Conservation (phyloP, 345 rosid species). For the Kernera saxatilis region DNA sequence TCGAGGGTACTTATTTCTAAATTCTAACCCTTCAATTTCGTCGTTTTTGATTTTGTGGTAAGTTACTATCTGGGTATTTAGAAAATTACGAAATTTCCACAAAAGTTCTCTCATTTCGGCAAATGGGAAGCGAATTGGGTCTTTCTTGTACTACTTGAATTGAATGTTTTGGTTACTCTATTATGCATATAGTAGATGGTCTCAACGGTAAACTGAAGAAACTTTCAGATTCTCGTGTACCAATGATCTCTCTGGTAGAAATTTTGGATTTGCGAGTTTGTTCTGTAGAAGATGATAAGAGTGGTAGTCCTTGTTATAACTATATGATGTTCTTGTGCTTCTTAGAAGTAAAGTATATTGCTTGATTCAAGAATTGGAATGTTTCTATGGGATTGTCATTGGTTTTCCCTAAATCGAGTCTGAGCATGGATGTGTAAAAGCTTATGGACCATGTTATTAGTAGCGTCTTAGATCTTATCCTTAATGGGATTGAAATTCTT, state of each 20-base stretch:
- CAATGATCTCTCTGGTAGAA: not conserved
- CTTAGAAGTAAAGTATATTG: not conserved
- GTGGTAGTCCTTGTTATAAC: not conserved
- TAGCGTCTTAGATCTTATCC: not conserved
- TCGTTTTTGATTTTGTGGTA: not conserved
- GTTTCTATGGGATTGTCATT: not conserved
- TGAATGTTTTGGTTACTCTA: not conserved
- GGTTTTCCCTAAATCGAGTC: not conserved
- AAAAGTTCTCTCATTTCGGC: not conserved
- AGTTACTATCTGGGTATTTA: not conserved
- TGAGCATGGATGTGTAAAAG: not conserved
- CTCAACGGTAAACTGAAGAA: not conserved
- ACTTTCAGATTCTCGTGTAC: not conserved
- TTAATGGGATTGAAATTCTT: not conserved
- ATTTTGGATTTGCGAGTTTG: not conserved
- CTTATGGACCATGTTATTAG: not conserved
- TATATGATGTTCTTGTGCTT: not conserved
- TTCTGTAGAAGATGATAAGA: not conserved
- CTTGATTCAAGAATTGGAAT: not conserved
- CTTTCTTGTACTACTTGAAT: not conserved
- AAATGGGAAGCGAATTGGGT: not conserved
- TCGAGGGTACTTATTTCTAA: conserved; percentile 44
- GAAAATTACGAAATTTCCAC: not conserved
- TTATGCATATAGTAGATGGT: not conserved
- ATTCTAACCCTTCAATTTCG: not conserved